These are phyloP conservation scores for Lasiodiplodia citricola DNA, from an alignment of 2,329 filamentous ascomycete genomes.

Conservation along the genomic window DNA sequence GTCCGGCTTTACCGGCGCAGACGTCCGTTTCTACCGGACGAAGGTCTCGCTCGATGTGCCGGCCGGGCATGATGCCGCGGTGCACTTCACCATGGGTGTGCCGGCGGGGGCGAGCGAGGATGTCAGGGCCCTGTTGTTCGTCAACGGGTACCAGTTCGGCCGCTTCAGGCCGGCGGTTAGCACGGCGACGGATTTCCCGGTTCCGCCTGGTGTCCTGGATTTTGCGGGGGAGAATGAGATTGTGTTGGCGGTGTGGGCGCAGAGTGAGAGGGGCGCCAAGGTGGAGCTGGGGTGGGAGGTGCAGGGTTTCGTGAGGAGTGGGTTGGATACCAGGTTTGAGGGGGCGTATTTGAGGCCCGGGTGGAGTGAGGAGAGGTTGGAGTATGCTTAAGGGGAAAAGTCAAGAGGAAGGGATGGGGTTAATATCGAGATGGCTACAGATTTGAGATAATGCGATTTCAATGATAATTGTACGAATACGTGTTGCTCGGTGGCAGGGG, in stretches of 20 bases:
- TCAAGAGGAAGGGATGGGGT: too few species aligned
- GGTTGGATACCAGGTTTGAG: conserved; percentile 59
- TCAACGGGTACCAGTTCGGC: conserved; percentile 69
- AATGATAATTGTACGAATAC: too few species aligned
- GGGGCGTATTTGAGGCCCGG: conserved; percentile 56
- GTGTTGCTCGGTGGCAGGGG: too few species aligned
- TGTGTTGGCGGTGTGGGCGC: conserved; percentile 65
- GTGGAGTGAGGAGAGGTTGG: conserved; percentile 50
- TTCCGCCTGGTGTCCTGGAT: conserved; percentile 64
- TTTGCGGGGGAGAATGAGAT: conserved; percentile 65
- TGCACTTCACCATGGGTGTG: conserved; percentile 60
- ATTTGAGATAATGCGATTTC: too few species aligned
- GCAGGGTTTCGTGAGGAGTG: conserved; percentile 60
- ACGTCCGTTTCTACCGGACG: conserved; percentile 63
- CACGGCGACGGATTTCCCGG: conserved; percentile 64
- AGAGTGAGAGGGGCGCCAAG: conserved; percentile 57
- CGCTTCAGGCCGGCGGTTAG: conserved; percentile 66
- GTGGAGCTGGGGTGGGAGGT: conserved; percentile 58
- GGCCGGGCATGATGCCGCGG: conserved; percentile 58
- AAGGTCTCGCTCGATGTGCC: conserved; percentile 58
- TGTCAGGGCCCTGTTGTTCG: conserved; percentile 62
- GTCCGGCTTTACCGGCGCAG: conserved; percentile 54
- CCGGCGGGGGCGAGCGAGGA: conserved; percentile 48
- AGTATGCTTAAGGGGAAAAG: conserved; percentile 43
- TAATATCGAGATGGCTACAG: too few species aligned